These are phyloP conservation scores for Cubamyces lactineus DNA, from an alignment of 768 basidiomycete genomes.

Conservation along the genomic window DNA sequence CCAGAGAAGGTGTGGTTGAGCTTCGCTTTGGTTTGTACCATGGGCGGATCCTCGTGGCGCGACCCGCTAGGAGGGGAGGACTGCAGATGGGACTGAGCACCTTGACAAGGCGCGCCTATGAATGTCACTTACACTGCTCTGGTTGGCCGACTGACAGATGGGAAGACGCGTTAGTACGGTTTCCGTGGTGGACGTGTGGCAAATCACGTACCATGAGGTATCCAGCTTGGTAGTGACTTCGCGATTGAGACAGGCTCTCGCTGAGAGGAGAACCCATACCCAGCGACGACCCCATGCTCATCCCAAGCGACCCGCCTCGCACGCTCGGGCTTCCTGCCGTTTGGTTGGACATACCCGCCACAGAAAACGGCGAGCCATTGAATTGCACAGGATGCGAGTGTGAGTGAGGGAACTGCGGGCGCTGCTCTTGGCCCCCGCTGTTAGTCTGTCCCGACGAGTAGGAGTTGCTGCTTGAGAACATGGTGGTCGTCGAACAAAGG, in stretches of 20 bases:
- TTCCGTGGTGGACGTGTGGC: background rate
- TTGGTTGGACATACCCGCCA: conserved; percentile 64
- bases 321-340: conserved; percentile 52
- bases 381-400: conserved; percentile 32
- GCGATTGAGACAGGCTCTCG: conserved; percentile 72
- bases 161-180: background rate
- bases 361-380: conserved; percentile 47
- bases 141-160: conserved; percentile 57
- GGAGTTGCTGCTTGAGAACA: conserved; percentile 32
- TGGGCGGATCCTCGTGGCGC: conserved; percentile 71
- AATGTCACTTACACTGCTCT: conserved; percentile 50
- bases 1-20: conserved; percentile 71
- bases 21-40: conserved; percentile 81
- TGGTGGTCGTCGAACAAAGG: conserved; percentile 10
- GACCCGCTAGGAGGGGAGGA: conserved; percentile 17
- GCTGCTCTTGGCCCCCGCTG: conserved; percentile 27
- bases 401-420: conserved; percentile 30
- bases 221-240: conserved; percentile 79
- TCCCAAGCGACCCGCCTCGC: conserved; percentile 45
- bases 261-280: conserved; percentile 47
- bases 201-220: conserved; percentile 70
- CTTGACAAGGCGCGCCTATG: background rate
- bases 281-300: conserved; percentile 39
- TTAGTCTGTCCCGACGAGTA: conserved; percentile 22
- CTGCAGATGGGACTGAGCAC: background rate